Evolutionary conservation across 441 rosid genomes (phyloP).

Genomic region (Erodium moschatum): DNA sequence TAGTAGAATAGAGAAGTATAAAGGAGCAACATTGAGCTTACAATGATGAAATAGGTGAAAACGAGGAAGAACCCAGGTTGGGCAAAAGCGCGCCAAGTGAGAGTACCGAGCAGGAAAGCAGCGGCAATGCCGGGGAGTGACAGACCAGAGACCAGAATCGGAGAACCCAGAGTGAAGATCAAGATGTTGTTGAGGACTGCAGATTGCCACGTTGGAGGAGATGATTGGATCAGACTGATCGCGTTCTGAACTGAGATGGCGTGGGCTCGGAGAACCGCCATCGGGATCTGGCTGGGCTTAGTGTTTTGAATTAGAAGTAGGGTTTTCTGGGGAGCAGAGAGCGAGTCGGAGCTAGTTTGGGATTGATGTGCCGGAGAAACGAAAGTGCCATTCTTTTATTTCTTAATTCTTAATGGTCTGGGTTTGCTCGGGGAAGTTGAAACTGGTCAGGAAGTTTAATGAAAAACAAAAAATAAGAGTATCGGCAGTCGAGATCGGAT

Average conservation of each 20-base stretch:
- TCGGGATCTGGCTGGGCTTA: not conserved
- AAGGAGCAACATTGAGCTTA: slow-evolving; percentile 22
- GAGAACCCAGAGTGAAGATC: slow-evolving; percentile 62
- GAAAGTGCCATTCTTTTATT: too few species aligned
- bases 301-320: too few species aligned
- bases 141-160: slow-evolving; percentile 69
- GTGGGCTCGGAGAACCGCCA: slow-evolving; percentile 22
- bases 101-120: slow-evolving; percentile 73
- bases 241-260: slow-evolving; percentile 39
- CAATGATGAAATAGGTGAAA: slow-evolving; percentile 70
- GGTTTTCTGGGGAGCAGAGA: too few species aligned
- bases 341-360: too few species aligned
- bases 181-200: slow-evolving; percentile 57
- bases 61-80: slow-evolving; percentile 78
- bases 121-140: slow-evolving; percentile 64
- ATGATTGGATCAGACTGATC: slow-evolving; percentile 42
- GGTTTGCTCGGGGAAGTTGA: too few species aligned
- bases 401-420: too few species aligned
- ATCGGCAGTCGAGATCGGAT: too few species aligned
- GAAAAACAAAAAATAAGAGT: too few species aligned
- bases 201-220: slow-evolving; percentile 70
- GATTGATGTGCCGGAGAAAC: too few species aligned
- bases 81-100: slow-evolving; percentile 91
- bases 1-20: too few species aligned
- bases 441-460: too few species aligned